Conservation (phyloP, 1,284 basidiomycete species). For the Cutaneotrichosporon sp. region DNA sequence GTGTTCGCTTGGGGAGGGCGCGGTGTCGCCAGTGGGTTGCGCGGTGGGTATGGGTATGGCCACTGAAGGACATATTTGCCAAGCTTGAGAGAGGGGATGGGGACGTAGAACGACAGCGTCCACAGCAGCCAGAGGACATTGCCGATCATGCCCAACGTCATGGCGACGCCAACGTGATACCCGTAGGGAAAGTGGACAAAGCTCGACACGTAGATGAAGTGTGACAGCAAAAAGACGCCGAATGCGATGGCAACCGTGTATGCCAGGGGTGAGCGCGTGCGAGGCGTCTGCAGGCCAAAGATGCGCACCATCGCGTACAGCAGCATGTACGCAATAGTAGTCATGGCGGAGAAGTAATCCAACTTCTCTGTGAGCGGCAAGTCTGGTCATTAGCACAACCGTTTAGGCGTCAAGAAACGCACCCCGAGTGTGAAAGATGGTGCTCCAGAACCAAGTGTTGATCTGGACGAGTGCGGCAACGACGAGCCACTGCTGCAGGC, state of each 20-base stretch:
- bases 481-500: slow-evolving; percentile 66
- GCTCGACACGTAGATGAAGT: slow-evolving; percentile 54
- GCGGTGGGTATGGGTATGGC: slow-evolving; percentile 31
- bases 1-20: slow-evolving; percentile 48
- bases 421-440: slow-evolving; percentile 90
- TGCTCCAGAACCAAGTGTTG: slow-evolving; percentile 90
- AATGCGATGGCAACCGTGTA: slow-evolving; percentile 27
- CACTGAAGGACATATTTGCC: not conserved
- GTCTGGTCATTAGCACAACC: slow-evolving; percentile 9
- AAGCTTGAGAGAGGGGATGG: slow-evolving; percentile 22
- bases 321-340: slow-evolving; percentile 69
- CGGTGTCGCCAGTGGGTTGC: slow-evolving; percentile 25
- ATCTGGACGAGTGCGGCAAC: slow-evolving; percentile 67
- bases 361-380: slow-evolving; percentile 74
- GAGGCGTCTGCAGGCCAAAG: slow-evolving; percentile 56
- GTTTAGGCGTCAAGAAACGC: slow-evolving; percentile 15
- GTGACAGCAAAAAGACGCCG: slow-evolving; percentile 31
- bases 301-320: slow-evolving; percentile 70
- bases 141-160: slow-evolving; percentile 61
- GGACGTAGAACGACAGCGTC: slow-evolving; percentile 55
- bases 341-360: slow-evolving; percentile 92
- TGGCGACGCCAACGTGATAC: slow-evolving; percentile 88
- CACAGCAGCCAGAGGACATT: slow-evolving; percentile 81
- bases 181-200: slow-evolving; percentile 77
- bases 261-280: slow-evolving; percentile 18